Evolutionary conservation across 495 filamentous ascomycete genomes (phyloP).

Genomic region (Talaromyces adpressus): DNA sequence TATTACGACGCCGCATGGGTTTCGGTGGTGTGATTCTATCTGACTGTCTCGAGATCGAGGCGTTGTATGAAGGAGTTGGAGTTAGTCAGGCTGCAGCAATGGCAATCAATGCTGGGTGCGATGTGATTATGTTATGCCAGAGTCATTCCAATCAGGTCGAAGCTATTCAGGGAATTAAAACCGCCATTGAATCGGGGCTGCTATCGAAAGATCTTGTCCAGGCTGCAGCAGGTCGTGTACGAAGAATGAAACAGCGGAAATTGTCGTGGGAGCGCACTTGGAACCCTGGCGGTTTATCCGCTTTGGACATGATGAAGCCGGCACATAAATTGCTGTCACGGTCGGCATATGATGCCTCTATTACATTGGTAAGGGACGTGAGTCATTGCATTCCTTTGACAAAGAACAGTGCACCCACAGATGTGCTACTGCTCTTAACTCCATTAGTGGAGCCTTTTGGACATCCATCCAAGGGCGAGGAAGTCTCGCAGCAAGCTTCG

Average conservation of each 20-base stretch:
- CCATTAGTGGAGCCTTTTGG: constrained; percentile 6
- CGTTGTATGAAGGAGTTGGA: constrained; percentile 5
- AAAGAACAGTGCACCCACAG: neutral
- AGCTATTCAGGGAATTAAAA: constrained; percentile 5
- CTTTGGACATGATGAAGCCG: neutral
- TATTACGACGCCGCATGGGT: constrained; percentile 7
- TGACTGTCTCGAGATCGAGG: constrained; percentile 7
- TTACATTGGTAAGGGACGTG: constrained; percentile 2
- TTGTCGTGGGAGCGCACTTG: constrained; percentile 2
- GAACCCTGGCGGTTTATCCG: constrained; percentile 3
- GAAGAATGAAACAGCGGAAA: constrained; percentile 4
- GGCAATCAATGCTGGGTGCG: constrained; percentile 8
- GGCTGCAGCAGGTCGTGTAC: neutral
- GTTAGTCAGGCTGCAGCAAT: constrained; percentile 6
- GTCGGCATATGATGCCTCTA: constrained; percentile 1
- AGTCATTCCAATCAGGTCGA: constrained; percentile 7
- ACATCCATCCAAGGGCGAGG: neutral
- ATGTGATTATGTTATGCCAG: constrained; percentile 8
- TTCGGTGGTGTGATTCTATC: constrained; percentile 7
- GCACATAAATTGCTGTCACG: neutral
- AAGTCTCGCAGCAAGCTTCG: neutral
- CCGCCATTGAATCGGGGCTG: neutral
- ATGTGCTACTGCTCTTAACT: constrained; percentile 5
- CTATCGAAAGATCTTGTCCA: neutral
- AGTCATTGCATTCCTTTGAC: constrained; percentile 1